These are phyloP conservation scores for Neonectria coccinea DNA, from an alignment of 2,329 filamentous ascomycete species.

Conservation along the genomic window DNA sequence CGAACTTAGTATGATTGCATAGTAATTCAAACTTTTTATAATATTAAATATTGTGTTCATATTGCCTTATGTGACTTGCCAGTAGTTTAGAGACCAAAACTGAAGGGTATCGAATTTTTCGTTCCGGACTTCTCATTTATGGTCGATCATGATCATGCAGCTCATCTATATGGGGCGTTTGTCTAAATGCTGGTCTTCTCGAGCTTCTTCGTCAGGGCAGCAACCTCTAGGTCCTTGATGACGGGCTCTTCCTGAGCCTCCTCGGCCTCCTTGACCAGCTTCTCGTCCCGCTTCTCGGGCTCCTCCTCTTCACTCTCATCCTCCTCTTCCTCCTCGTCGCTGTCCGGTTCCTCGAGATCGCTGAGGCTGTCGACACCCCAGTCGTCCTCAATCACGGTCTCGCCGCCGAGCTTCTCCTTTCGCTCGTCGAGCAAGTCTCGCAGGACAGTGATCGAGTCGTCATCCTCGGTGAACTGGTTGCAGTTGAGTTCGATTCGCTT, in stretches of 20 bases:
- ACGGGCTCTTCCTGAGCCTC: slow-evolving; percentile 79
- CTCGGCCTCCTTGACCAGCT: slow-evolving; percentile 75
- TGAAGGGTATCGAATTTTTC: slow-evolving; percentile 48
- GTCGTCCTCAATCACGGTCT: slow-evolving; percentile 77
- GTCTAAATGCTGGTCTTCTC: slow-evolving; percentile 73
- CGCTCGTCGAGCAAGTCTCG: slow-evolving; percentile 79
- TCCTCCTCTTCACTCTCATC: slow-evolving; percentile 73
- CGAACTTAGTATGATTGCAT: background rate
- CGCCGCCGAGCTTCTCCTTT: slow-evolving; percentile 78
- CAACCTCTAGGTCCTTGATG: slow-evolving; percentile 82
- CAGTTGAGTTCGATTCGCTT: slow-evolving; percentile 94
- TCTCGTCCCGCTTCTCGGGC: slow-evolving; percentile 75
- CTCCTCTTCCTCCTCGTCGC: slow-evolving; percentile 75
- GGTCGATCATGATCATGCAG: slow-evolving; percentile 41
- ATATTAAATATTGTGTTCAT: background rate
- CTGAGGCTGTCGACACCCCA: slow-evolving; percentile 90
- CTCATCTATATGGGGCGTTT: slow-evolving; percentile 41
- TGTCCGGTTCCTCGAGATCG: slow-evolving; percentile 83
- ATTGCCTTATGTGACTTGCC: background rate
- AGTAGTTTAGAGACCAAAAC: slow-evolving; percentile 11
- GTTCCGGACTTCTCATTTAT: slow-evolving; percentile 43
- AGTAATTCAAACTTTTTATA: background rate
- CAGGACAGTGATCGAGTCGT: slow-evolving; percentile 76
- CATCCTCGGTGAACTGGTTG: slow-evolving; percentile 92
- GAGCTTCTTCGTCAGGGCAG: slow-evolving; percentile 80